Base-by-base conservation (phyloP, 2,329 filamentous ascomycete genomes). In the Colletotrichum somersetense region DNA sequence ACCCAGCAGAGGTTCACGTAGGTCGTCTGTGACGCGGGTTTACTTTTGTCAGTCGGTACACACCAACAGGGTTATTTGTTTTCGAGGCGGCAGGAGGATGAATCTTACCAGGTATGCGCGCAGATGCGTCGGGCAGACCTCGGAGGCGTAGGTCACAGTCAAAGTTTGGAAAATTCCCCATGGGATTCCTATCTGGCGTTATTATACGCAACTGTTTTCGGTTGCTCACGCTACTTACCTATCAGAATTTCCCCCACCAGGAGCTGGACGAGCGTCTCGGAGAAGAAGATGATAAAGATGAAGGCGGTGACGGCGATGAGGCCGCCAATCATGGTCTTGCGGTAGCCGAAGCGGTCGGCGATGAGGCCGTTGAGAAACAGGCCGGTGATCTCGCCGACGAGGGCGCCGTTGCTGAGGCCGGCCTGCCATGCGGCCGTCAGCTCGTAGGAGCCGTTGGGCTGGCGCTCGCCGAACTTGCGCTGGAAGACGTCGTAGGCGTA, bases 1-100 rank as follows among this genome's bases (percentile, higher is more conserved):
- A 84, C 83, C 82, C 85, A 87, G 77, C 85, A 87, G 57, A 87
- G 79, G 73, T 87, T 87, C 72, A 84, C 81, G 55, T 85, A 86
- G 0, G 81, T 83, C 1, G 70, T 2, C 84, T 83, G 6, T 2
- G 42, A 20, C 7, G 82, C 69, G 42, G 82, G 6, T 2, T 48
- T 16, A 53, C 38, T 20, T 20, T 40, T 3, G 40, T 58, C 16
- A 40, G 55, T 12, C n/a, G 5, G 6, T 1, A 12, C 2, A 23
- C 0, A 12, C n/a, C n/a, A 48, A 16, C 5, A 23, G 18, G 42
- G 40, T 20, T 18, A 16, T 35, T 5, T 18, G 40, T 18, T 3
- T 42, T 16, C 14, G 42, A 8, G 42, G 42, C 5, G 42, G 42
- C 1, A 5, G 44, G 10, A 7, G 14, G 1, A 50, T 20, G 6